These are phyloP conservation scores for Phaeotremella fagi DNA, from an alignment of 768 basidiomycete genomes.

Conservation along the genomic window DNA sequence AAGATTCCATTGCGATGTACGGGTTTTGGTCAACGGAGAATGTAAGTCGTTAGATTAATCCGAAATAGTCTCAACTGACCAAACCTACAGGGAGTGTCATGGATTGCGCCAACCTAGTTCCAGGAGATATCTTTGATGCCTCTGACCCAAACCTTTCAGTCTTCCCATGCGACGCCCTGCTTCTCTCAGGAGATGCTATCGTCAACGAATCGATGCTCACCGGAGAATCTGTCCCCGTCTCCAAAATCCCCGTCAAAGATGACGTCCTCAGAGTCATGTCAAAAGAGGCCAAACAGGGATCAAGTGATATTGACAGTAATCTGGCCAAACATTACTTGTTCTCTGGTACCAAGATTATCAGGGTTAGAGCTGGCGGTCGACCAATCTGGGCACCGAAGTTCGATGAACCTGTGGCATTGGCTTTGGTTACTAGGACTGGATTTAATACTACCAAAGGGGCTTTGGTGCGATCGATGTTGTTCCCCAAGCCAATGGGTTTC, in stretches of 20 bases:
- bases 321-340: conserved; percentile 79
- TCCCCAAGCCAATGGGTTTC: conserved; percentile 97
- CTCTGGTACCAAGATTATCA: conserved; percentile 82
- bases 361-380: conserved; percentile 62
- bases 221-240: conserved; percentile 95
- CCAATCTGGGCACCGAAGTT: conserved; percentile 51
- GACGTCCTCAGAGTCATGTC: conserved; percentile 68
- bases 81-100: conserved; percentile 58
- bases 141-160: conserved; percentile 65
- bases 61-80: not conserved
- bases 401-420: conserved; percentile 56
- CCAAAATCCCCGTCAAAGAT: conserved; percentile 78
- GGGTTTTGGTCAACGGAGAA: conserved; percentile 62
- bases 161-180: conserved; percentile 84
- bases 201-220: conserved; percentile 91
- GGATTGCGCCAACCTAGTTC: conserved; percentile 75
- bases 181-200: conserved; percentile 93
- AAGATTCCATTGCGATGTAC: conserved; percentile 71
- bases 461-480: conserved; percentile 92
- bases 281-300: conserved; percentile 56
- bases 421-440: conserved; percentile 79
- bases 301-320: conserved; percentile 52
- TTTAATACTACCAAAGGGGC: conserved; percentile 98
- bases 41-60: conserved; percentile 55
- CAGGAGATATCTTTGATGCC: conserved; percentile 90